phyloP scores from a whole-genome alignment of 2,329 filamentous ascomycete species.

The Cladosporium sphaerospermum region DNA sequence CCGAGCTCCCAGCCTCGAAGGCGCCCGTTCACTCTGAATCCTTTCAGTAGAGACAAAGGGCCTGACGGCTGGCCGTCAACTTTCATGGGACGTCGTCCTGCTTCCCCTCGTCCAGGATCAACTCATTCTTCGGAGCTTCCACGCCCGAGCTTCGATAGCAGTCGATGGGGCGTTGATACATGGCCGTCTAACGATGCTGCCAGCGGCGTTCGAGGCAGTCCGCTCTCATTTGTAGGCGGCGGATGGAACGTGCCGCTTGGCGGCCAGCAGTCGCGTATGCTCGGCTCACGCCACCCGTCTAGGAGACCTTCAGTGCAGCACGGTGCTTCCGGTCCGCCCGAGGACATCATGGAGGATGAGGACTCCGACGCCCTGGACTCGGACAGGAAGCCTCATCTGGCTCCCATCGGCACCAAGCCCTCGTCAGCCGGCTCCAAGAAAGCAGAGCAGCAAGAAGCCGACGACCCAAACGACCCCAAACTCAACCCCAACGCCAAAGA shows the following conservation, averaged over 20 bases:
- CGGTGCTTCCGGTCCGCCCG: conserved; percentile 60
- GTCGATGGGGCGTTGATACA: conserved; percentile 37
- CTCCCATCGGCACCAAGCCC: conserved; percentile 65
- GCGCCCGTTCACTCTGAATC: conserved; percentile 46
- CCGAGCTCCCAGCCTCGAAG: conserved; percentile 26
- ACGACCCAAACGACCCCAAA: conserved; percentile 48
- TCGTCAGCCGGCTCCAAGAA: conserved; percentile 33
- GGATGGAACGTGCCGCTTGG: conserved; percentile 42
- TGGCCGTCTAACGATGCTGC: conserved; percentile 25
- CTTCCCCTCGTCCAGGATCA: conserved; percentile 53
- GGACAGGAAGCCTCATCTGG: conserved; percentile 49
- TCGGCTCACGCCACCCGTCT: conserved; percentile 64
- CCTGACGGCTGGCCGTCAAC: conserved; percentile 40
- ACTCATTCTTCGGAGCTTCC: conserved; percentile 56
- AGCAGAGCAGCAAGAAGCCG: conserved; percentile 25
- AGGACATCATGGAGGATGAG: conserved; percentile 48
- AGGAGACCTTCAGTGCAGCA: conserved; percentile 73
- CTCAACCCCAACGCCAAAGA: conserved; percentile 86
- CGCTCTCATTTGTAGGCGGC: conserved; percentile 28
- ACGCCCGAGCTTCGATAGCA: conserved; percentile 71
- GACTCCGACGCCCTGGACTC: conserved; percentile 37
- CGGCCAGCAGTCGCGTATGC: conserved; percentile 22
- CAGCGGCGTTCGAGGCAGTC: conserved; percentile 34
- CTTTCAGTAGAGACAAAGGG: conserved; percentile 27
- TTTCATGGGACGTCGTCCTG: conserved; percentile 30